Percentiles rank a stretch among this genome's conserved stretches.
These are phyloP conservation scores for Phyllosticta citriasiana DNA, from an alignment of 2,329 filamentous ascomycete species.

Conservation along the genomic window DNA sequence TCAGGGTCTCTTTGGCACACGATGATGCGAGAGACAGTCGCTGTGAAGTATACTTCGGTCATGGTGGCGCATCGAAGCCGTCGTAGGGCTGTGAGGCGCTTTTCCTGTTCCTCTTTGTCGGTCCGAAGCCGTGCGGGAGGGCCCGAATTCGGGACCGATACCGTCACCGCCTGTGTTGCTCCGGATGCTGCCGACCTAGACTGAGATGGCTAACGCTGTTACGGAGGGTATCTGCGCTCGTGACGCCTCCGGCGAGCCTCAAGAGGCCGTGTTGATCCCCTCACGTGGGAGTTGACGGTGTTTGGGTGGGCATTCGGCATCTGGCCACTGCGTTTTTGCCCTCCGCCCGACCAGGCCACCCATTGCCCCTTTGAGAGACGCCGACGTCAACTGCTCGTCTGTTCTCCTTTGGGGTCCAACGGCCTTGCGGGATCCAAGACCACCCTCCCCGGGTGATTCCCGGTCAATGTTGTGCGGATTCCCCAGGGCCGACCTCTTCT, in stretches of 20 bases:
- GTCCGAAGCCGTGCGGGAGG: not conserved
- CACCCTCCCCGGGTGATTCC: not conserved
- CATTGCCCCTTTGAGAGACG: not conserved
- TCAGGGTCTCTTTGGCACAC: not conserved
- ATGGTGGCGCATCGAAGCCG: not conserved
- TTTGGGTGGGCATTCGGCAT: not conserved
- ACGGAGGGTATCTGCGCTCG: not conserved
- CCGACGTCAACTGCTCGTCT: not conserved
- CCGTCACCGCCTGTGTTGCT: not conserved
- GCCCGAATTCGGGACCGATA: not conserved
- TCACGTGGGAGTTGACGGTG: not conserved
- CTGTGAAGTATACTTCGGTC: not conserved
- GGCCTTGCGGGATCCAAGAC: not conserved
- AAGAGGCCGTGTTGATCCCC: not conserved
- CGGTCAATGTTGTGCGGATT: not conserved
- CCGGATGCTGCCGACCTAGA: not conserved
- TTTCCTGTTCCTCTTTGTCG: not conserved
- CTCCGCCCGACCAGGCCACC: not conserved
- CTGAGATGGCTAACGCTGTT: not conserved
- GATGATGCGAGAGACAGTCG: not conserved
- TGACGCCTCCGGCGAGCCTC: not conserved
- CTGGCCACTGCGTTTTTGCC: not conserved
- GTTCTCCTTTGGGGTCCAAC: not conserved
- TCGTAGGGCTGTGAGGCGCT: not conserved
- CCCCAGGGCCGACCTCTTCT: not conserved